Evolutionary conservation across 2,329 filamentous ascomycete genomes (phyloP), one percentile per base, ranked within the genome.

Genomic region (Penicillium sp.): DNA sequence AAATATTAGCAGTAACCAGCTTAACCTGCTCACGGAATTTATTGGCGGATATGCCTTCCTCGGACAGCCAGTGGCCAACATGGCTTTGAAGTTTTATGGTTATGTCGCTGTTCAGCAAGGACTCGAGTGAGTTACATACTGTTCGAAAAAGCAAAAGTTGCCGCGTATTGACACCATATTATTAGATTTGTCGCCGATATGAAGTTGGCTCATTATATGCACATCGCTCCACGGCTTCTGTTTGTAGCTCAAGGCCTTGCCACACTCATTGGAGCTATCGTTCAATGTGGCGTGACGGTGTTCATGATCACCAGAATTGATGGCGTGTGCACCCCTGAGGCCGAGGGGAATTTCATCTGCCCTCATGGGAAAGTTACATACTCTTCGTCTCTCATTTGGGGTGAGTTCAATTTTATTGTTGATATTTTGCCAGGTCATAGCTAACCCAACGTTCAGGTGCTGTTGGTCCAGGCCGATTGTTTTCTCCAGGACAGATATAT

Each of bases 11-110:
- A 77, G 76, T 31, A 82, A 81, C 50, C 70, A 74, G 50, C 62
- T 81, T 11, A 80, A 80, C 53, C 67, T 80, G 7, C 66, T 81
- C 26, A 75, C 76, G 10, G 77, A 80, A 59, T 79, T 81, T 47
- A 76, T 80, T 47, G 77, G 75, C 1, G 78, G 78, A 1, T 80
- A 79, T 65, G 69, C 78, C 40, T 78, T 80, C 53, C 69, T 76
- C 19, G 78, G 78, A 4, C 69, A 68, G 31, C 78, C 78, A 0
- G 65, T 81, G 11, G 78, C 77, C 33, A 80, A 79, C 57, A 80
- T 80, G 79, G 82, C 88, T 71, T 89, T 89, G 75, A 89, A 89
- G 69, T 88, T 86, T 65, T 89, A 88, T 64, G 84, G 85, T 55
- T 88, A 87, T 69, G 81, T 88, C 50, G 84, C 81, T 69, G 85